phyloP scores from a whole-genome alignment of 1,284 basidiomycete species.

The Cryptococcus wingfieldii region DNA sequence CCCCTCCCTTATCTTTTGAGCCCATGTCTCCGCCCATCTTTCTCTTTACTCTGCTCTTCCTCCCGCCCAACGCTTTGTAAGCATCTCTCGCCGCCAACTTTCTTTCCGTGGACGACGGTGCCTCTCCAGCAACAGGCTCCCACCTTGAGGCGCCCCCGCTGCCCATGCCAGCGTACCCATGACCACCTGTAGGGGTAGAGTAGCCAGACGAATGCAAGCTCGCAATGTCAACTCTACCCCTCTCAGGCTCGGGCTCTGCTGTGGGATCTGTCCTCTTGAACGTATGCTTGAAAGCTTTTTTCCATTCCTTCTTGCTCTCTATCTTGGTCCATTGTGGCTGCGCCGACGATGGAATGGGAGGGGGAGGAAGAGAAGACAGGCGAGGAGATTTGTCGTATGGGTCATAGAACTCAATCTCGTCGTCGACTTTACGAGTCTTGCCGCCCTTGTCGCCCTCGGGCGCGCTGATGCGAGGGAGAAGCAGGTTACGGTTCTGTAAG shows the following conservation, averaged over 20 bases:
- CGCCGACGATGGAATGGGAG: constrained; percentile 51
- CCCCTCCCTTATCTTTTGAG: constrained; percentile 38
- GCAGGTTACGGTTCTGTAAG: constrained; percentile 56
- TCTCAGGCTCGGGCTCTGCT: constrained; percentile 35
- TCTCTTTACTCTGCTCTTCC: constrained; percentile 63
- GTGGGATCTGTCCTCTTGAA: constrained; percentile 38
- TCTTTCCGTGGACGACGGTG: constrained; percentile 31
- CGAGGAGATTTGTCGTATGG: constrained; percentile 48
- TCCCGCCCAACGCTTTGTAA: constrained; percentile 81
- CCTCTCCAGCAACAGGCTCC: constrained; percentile 15
- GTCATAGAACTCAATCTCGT: constrained; percentile 46
- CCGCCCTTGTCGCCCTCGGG: constrained; percentile 14
- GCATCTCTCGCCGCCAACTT: constrained; percentile 79
- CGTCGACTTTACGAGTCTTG: constrained; percentile 50
- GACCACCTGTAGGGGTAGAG: constrained; percentile 60
- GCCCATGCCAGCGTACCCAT: constrained; percentile 37
- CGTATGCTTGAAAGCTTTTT: constrained; percentile 34
- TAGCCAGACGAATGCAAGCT: constrained; percentile 58
- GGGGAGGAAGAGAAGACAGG: constrained; percentile 51
- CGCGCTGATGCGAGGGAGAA: constrained; percentile 49
- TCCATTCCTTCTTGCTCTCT: constrained; percentile 46
- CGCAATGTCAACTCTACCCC: constrained; percentile 39
- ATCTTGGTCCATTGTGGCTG: constrained; percentile 50
- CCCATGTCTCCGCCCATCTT: constrained; percentile 51
- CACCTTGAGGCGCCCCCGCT: constrained; percentile 37